Evolutionary conservation across 306 rosid species (phyloP).

Genomic region (Casuarina glauca): DNA sequence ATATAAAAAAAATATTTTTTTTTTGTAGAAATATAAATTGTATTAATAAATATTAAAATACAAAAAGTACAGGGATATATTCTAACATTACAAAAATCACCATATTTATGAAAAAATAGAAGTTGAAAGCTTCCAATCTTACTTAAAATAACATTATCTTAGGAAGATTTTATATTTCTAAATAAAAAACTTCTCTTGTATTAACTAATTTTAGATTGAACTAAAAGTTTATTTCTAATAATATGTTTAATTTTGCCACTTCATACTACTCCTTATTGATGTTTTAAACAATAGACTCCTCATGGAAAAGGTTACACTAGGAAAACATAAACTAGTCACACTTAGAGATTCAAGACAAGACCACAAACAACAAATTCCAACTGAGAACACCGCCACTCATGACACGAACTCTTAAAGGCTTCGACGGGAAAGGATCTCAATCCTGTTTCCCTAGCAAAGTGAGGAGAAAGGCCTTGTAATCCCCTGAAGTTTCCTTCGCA

Average conservation of each 20-base stretch:
- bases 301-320: neutral
- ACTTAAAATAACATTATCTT: too few relatives aligned
- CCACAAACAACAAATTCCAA: neutral
- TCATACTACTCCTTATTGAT: neutral
- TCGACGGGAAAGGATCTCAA: conserved; percentile 13
- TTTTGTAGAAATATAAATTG: too few relatives aligned
- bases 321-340: neutral
- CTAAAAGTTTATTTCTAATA: neutral
- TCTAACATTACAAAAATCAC: too few relatives aligned
- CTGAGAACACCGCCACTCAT: conserved; percentile 2
- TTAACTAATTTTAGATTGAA: too few relatives aligned
- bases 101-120: too few relatives aligned
- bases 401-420: neutral
- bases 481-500: conserved; percentile 67
- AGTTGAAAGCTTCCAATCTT: too few relatives aligned
- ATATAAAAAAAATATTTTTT: too few relatives aligned
- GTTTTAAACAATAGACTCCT: neutral
- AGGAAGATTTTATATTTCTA: too few relatives aligned
- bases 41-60: too few relatives aligned
- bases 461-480: conserved; percentile 69
- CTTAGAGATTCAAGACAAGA: neutral
- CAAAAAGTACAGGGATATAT: too few relatives aligned
- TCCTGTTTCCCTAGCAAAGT: conserved; percentile 62
- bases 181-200: too few relatives aligned
- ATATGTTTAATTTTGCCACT: neutral